These are phyloP conservation scores for Geotrichum siamense DNA, from an alignment of 1,139 yeast genomes.

Conservation along the genomic window DNA sequence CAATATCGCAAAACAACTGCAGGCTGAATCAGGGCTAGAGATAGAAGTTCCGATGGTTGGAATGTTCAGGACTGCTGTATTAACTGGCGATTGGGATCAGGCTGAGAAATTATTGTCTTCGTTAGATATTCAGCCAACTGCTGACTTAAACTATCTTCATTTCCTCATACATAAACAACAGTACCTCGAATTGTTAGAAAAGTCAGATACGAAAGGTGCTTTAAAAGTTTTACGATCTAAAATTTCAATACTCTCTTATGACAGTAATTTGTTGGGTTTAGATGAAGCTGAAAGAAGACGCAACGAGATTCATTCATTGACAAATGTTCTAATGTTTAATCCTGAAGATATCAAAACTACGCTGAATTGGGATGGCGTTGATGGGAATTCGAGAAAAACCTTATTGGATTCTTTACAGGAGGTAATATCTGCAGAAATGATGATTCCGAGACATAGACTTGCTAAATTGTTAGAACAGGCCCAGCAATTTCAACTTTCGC, in stretches of 20 bases:
- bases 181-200: constrained; percentile 31
- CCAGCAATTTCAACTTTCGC: constrained; percentile 41
- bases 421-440: constrained; percentile 45
- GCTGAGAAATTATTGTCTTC: constrained; percentile 36
- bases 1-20: constrained; percentile 37
- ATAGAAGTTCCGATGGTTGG: constrained; percentile 36
- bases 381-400: constrained; percentile 38
- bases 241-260: constrained; percentile 28
- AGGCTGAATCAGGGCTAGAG: constrained; percentile 39
- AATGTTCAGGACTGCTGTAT: constrained; percentile 38
- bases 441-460: constrained; percentile 49
- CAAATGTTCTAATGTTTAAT: constrained; percentile 37
- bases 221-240: constrained; percentile 40
- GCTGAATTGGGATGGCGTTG: constrained; percentile 39
- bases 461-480: constrained; percentile 48
- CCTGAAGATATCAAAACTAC: constrained; percentile 30
- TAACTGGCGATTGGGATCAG: constrained; percentile 39
- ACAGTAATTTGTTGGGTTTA: constrained; percentile 16
- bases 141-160: constrained; percentile 22
- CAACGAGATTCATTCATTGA: constrained; percentile 30
- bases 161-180: constrained; percentile 33
- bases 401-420: constrained; percentile 42
- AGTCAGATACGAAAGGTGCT: constrained; percentile 36
- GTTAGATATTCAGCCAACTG: constrained; percentile 29
- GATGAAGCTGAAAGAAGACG: constrained; percentile 16